phyloP scores from a whole-genome alignment of 352 stramenopile species.

The Pythium phragmitis region DNA sequence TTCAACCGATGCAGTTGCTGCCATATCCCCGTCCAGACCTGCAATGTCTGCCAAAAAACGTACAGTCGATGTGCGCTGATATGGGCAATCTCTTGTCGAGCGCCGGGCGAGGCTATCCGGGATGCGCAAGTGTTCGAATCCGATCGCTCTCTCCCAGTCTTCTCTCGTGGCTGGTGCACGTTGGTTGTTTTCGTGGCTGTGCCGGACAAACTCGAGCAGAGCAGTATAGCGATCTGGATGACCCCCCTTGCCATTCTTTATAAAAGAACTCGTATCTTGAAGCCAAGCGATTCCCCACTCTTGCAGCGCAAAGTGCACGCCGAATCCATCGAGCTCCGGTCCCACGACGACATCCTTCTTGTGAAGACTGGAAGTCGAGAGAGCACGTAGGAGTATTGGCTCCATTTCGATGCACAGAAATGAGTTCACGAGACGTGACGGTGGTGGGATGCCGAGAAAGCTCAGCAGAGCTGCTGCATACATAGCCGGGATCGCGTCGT shows the following conservation, averaged over 20 bases:
- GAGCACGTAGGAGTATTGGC: slow-evolving; percentile 7
- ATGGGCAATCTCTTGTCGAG: not conserved
- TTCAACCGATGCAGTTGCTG: not conserved
- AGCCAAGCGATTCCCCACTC: slow-evolving; percentile 25
- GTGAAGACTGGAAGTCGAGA: not conserved
- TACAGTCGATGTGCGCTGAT: not conserved
- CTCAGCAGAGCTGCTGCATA: slow-evolving; percentile 9
- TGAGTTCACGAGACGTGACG: not conserved
- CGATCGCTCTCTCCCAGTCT: slow-evolving; percentile 8
- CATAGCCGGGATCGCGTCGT: not conserved
- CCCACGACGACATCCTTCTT: not conserved
- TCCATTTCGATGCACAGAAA: slow-evolving; percentile 12
- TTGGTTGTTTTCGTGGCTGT: not conserved
- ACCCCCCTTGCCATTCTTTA: not conserved
- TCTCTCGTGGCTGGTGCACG: not conserved
- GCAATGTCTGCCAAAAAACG: not conserved
- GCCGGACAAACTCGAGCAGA: slow-evolving; percentile 17
- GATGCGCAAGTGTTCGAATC: slow-evolving; percentile 12
- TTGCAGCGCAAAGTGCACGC: slow-evolving; percentile 28
- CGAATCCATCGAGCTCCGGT: slow-evolving; percentile 26
- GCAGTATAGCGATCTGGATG: slow-evolving; percentile 22
- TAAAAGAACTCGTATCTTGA: not conserved
- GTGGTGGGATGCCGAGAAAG: slow-evolving; percentile 18
- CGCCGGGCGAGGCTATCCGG: slow-evolving; percentile 8
- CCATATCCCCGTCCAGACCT: not conserved